Evolutionary conservation across 106 monocot genomes (phyloP).

Genomic region (Ottelia alismoides): DNA sequence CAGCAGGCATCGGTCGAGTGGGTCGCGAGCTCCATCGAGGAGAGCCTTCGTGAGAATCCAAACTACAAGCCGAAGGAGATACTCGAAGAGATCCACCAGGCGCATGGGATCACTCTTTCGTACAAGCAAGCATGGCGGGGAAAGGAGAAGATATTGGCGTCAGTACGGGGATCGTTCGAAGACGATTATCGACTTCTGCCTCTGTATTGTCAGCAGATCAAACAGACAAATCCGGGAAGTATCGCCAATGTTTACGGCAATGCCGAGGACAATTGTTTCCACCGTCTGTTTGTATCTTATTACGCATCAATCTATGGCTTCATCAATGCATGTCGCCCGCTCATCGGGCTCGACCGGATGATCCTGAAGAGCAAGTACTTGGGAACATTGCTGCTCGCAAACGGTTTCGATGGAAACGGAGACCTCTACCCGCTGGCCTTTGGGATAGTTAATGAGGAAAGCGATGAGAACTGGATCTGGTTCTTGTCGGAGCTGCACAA

Average conservation of each 20-base stretch:
- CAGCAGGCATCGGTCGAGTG: constrained; percentile 71
- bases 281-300: constrained; percentile 44
- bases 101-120: constrained; percentile 67
- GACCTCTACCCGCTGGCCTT: constrained; percentile 58
- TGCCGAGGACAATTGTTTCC: constrained; percentile 43
- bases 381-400: constrained; percentile 41
- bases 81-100: constrained; percentile 50
- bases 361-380: constrained; percentile 57
- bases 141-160: constrained; percentile 48
- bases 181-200: constrained; percentile 55
- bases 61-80: constrained; percentile 76
- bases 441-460: constrained; percentile 42
- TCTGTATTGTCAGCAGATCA: constrained; percentile 45
- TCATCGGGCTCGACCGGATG: constrained; percentile 38
- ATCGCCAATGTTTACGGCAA: constrained; percentile 37
- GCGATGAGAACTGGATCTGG: constrained; percentile 70
- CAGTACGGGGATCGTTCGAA: constrained; percentile 64
- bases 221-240: constrained; percentile 44
- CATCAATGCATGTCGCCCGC: constrained; percentile 43
- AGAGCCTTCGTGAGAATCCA: constrained; percentile 32
- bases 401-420: constrained; percentile 56
- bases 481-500: constrained; percentile 68
- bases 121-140: constrained; percentile 81
- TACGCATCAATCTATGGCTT: constrained; percentile 59
- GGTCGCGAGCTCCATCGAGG: constrained; percentile 62